These are phyloP conservation scores for Torulaspora microellipsoides DNA, from an alignment of 805 yeast genomes.

Conservation along the genomic window DNA sequence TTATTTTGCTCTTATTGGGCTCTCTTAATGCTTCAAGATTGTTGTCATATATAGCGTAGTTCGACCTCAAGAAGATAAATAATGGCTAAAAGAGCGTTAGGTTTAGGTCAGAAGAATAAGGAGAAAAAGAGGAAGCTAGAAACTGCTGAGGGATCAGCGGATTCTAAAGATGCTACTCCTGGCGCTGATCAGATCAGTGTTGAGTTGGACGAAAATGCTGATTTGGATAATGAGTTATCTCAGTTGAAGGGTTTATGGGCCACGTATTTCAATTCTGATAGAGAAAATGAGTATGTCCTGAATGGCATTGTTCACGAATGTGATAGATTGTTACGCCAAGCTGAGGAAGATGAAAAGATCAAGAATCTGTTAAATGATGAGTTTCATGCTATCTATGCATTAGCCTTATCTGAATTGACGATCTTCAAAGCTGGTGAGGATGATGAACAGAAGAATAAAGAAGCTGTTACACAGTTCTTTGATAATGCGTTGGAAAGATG, in stretches of 20 bases:
- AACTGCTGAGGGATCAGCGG: conserved; percentile 7
- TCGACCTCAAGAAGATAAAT: conserved; percentile 1
- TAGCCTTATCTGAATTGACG: conserved; percentile 62
- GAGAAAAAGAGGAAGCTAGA: conserved; percentile 32
- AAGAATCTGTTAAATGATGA: conserved; percentile 39
- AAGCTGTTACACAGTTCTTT: conserved; percentile 52
- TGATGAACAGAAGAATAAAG: conserved; percentile 25
- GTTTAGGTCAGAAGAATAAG: conserved; percentile 55
- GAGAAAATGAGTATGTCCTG: conserved; percentile 58
- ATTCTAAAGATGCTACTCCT: conserved; percentile 24
- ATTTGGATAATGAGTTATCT: conserved; percentile 72
- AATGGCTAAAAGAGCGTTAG: conserved; percentile 64
- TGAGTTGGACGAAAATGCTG: conserved; percentile 64
- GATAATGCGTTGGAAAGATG: conserved; percentile 70
- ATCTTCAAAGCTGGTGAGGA: conserved; percentile 46
- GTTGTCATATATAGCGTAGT: too few relatives aligned
- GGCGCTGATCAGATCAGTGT: conserved; percentile 48
- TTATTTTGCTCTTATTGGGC: too few relatives aligned
- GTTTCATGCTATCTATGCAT: conserved; percentile 71
- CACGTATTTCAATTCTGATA: conserved; percentile 52
- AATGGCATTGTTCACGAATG: conserved; percentile 92
- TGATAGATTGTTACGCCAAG: conserved; percentile 62
- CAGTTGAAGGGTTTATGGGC: conserved; percentile 72
- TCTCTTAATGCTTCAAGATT: too few relatives aligned
- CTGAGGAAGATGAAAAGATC: conserved; percentile 21